phyloP scores from a whole-genome alignment of 1,139 yeast species.

The Candida frijolesensis region DNA sequence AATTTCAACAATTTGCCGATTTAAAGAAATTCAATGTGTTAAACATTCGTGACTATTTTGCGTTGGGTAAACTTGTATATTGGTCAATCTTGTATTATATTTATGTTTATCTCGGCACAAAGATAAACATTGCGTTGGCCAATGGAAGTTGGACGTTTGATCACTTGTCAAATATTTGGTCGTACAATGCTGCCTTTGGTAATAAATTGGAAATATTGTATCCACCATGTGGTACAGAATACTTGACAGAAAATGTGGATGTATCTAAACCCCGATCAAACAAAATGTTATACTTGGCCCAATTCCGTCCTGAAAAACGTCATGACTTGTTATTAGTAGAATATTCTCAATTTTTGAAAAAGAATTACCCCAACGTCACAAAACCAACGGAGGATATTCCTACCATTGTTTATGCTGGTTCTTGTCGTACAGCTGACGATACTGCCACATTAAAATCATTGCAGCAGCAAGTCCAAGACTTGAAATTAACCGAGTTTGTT shows the following conservation, averaged over 20 bases:
- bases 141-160: conserved; percentile 92
- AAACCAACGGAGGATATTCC: conserved; percentile 33
- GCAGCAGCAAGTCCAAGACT: conserved; percentile 43
- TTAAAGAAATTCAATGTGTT: conserved; percentile 11
- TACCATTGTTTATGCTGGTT: conserved; percentile 75
- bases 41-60: conserved; percentile 23
- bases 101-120: conserved; percentile 69
- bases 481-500: conserved; percentile 52
- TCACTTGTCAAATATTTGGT: conserved; percentile 71
- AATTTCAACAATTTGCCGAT: conserved; percentile 28
- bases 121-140: conserved; percentile 66
- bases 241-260: conserved; percentile 18
- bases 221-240: conserved; percentile 84
- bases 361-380: conserved; percentile 14
- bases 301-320: conserved; percentile 94
- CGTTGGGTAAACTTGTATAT: conserved; percentile 57
- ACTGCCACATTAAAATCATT: conserved; percentile 57
- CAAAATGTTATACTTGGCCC: conserved; percentile 78
- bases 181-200: conserved; percentile 27
- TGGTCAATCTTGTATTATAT: conserved; percentile 67
- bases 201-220: conserved; percentile 55
- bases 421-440: conserved; percentile 75
- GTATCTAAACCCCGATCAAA: conserved; percentile 43
- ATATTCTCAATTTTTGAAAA: conserved; percentile 53
- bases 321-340: conserved; percentile 70